Evolutionary conservation across 768 basidiomycete species (phyloP).

Genomic region (Suillus tomentosus): DNA sequence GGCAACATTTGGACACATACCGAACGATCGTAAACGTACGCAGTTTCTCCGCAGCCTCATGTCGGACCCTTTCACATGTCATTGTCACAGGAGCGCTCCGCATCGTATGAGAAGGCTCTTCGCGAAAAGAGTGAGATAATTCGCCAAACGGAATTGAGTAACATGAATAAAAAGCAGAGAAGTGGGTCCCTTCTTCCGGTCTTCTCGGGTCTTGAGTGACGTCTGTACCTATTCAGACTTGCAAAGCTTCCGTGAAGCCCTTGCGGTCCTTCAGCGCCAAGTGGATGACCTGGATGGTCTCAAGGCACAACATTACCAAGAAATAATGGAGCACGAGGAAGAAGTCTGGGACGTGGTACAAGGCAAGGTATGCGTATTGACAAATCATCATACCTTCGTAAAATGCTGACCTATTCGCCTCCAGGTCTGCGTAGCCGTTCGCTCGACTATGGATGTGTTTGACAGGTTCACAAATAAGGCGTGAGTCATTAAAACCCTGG

Average conservation of each 20-base stretch:
- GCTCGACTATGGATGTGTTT: constrained; percentile 91
- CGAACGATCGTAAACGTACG: constrained; percentile 68
- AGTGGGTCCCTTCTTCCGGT: constrained; percentile 53
- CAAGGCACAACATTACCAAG: constrained; percentile 82
- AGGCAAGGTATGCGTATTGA: constrained; percentile 57
- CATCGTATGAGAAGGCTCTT: constrained; percentile 79
- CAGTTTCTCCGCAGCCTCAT: constrained; percentile 11
- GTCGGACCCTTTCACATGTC: constrained; percentile 12
- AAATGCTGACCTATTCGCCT: constrained; percentile 19
- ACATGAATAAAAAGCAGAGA: constrained; percentile 82
- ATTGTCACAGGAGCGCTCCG: constrained; percentile 70
- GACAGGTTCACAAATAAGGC: constrained; percentile 85
- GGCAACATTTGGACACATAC: constrained; percentile 84
- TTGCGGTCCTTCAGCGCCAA: constrained; percentile 79
- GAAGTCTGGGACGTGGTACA: constrained; percentile 95
- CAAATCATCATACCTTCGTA: constrained; percentile 5
- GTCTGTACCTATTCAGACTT: constrained; percentile 57
- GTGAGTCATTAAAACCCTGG: constrained; percentile 45
- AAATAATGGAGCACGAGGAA: constrained; percentile 90
- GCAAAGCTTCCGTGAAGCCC: constrained; percentile 83
- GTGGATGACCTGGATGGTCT: constrained; percentile 90
- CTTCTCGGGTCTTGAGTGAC: constrained; percentile 11
- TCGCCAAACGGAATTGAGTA: constrained; percentile 80
- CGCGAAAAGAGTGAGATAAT: constrained; percentile 85
- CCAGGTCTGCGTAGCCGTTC: constrained; percentile 78